Percentiles rank a stretch among this genome's conserved stretches.
These are phyloP conservation scores for Macadamia tetraphylla DNA, from an alignment of 164 flowering plant species.

Conservation along the genomic window DNA sequence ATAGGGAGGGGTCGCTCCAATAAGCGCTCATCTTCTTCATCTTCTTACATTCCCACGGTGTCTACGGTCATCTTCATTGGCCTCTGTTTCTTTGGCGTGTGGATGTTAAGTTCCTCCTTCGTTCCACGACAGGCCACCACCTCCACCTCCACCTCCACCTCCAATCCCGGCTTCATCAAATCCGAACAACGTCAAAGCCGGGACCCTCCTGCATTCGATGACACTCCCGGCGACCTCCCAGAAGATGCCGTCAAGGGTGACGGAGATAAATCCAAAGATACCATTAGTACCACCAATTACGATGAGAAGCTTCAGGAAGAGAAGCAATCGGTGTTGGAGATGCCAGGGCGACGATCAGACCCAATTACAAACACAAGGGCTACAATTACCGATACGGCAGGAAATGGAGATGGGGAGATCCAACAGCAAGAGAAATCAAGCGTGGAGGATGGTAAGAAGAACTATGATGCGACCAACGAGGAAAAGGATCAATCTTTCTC, in stretches of 20 bases:
- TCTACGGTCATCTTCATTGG: slow-evolving; percentile 50
- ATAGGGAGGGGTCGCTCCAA: slow-evolving; percentile 31
- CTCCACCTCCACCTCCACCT: slow-evolving; percentile 6
- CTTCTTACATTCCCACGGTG: slow-evolving; percentile 49
- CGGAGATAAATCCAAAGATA: neutral
- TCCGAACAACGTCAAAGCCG: neutral
- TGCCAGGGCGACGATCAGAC: neutral
- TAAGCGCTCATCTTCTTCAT: slow-evolving; percentile 51
- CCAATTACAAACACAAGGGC: neutral
- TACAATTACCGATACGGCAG: neutral
- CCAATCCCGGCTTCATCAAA: slow-evolving; percentile 5
- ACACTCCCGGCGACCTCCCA: slow-evolving; percentile 59
- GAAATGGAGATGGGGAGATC: neutral
- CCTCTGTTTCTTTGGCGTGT: slow-evolving; percentile 54
- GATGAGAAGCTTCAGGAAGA: slow-evolving; percentile 22
- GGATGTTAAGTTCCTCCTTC: slow-evolving; percentile 66
- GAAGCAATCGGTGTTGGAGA: neutral
- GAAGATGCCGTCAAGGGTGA: slow-evolving; percentile 42
- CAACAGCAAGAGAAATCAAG: neutral
- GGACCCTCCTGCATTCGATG: slow-evolving; percentile 34
- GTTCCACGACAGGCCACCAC: slow-evolving; percentile 26
- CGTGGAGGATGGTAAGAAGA: neutral
- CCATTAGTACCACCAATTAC: neutral
- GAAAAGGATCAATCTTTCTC: slow-evolving; percentile 1
- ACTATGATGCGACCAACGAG: slow-evolving; percentile 1